A percentile compares a stretch with the other conserved stretches of the same genome.
Evolutionary conservation across 2,329 filamentous ascomycete species (phyloP).

Genomic region (Byssochlamys sp.): DNA sequence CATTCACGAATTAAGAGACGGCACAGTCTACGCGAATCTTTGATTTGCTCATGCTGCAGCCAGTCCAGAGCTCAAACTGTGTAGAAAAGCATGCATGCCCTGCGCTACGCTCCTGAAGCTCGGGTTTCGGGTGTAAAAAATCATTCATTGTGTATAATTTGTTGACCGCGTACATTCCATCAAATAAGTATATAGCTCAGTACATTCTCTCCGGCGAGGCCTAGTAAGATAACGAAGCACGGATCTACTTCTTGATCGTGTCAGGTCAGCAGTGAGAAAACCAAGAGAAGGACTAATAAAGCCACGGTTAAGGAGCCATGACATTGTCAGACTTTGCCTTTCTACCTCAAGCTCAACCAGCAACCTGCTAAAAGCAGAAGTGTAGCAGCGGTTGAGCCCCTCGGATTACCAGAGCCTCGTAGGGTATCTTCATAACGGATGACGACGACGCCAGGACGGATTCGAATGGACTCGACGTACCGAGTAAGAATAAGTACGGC

Average conservation of each 20-base stretch:
- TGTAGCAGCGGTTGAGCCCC: constrained; percentile 31
- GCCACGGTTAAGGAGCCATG: neutral
- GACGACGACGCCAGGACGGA: constrained; percentile 1
- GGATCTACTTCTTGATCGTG: neutral
- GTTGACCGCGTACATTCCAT: neutral
- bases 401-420: constrained; percentile 38
- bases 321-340: constrained; percentile 35
- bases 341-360: constrained; percentile 36
- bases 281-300: neutral
- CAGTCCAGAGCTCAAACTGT: neutral
- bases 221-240: neutral
- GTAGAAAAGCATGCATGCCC: neutral
- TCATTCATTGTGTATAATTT: neutral
- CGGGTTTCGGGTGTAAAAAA: neutral
- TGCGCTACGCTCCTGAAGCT: neutral
- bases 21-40: constrained; percentile 33
- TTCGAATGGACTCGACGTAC: constrained; percentile 7
- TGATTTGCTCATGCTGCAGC: constrained; percentile 11
- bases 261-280: neutral
- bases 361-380: constrained; percentile 12
- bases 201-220: neutral
- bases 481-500: neutral
- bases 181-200: neutral
- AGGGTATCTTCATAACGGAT: constrained; percentile 23
- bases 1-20: constrained; percentile 35